Conservation (phyloP, 2,329 filamentous ascomycete species). For the Ploettnerulaceae sp. region DNA sequence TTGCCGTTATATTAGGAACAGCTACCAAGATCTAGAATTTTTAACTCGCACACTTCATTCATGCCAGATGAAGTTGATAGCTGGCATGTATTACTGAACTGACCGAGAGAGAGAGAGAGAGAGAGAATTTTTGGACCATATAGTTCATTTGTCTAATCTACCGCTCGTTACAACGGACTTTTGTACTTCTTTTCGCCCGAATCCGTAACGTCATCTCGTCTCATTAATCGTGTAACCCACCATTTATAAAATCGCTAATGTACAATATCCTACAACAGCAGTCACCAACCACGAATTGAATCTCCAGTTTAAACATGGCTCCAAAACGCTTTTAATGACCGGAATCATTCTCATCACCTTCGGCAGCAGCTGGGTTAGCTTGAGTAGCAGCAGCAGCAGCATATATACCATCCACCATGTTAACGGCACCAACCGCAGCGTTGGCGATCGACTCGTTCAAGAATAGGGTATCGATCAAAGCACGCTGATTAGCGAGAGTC, state of each 20-base stretch:
- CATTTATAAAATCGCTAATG: background rate
- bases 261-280: constrained; percentile 1
- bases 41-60: too few species aligned
- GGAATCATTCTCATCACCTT: background rate
- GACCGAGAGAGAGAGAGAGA: too few species aligned
- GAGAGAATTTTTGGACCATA: too few species aligned
- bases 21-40: too few species aligned
- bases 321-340: background rate
- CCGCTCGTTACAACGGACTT: too few species aligned
- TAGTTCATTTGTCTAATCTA: too few species aligned
- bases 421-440: background rate
- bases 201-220: background rate
- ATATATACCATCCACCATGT: background rate
- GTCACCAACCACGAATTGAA: background rate
- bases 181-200: too few species aligned
- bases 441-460: background rate
- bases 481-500: background rate
- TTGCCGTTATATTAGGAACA: too few species aligned
- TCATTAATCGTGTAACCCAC: background rate
- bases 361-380: background rate
- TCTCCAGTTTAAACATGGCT: background rate
- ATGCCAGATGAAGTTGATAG: too few species aligned
- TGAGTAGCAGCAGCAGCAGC: background rate
- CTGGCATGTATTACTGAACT: too few species aligned
- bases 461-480: background rate